A percentile compares a stretch with the other conserved stretches of the same genome.
phyloP scores from a whole-genome alignment of 2,329 filamentous ascomycete genomes.

The Fusarium torreyae region DNA sequence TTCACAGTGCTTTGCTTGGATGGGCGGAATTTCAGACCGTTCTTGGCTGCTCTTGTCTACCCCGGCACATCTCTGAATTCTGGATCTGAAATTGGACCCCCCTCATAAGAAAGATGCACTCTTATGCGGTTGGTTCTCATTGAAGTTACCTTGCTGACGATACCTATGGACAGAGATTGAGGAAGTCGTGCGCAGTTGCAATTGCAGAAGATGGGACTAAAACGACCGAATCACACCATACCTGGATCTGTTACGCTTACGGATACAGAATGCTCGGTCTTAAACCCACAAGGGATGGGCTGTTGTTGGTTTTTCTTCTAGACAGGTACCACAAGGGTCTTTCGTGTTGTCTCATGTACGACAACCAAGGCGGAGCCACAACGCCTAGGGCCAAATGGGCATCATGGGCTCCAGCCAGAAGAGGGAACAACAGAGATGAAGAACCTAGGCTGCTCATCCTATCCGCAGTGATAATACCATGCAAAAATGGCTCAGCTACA shows the following conservation, averaged over 20 bases:
- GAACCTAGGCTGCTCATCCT: conserved; percentile 30
- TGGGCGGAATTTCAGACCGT: conserved; percentile 35
- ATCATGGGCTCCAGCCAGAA: conserved; percentile 38
- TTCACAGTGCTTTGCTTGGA: conserved; percentile 14
- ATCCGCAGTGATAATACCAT: conserved; percentile 18
- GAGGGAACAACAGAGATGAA: conserved; percentile 40
- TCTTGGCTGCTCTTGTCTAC: conserved; percentile 32
- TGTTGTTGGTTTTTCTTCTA: conserved; percentile 37
- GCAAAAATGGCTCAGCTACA: conserved; percentile 50
- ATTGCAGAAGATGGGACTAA: conserved; percentile 40
- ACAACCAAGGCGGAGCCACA: conserved; percentile 45
- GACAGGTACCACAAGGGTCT: conserved; percentile 38
- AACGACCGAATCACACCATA: conserved; percentile 49
- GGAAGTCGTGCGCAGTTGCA: conserved; percentile 32
- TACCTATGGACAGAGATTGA: conserved; percentile 28
- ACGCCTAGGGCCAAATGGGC: conserved; percentile 34
- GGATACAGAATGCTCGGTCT: conserved; percentile 30
- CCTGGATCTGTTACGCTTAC: conserved; percentile 36
- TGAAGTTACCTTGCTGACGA: conserved; percentile 40
- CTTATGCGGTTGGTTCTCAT: conserved; percentile 48
- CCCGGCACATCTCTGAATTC: conserved; percentile 37
- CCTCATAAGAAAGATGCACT: conserved; percentile 31
- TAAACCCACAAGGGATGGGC: conserved; percentile 48
- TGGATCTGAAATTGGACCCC: conserved; percentile 48
- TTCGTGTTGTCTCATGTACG: conserved; percentile 43